Evolutionary conservation across 257 asterid species (phyloP).

Genomic region (Perilla frutescens): DNA sequence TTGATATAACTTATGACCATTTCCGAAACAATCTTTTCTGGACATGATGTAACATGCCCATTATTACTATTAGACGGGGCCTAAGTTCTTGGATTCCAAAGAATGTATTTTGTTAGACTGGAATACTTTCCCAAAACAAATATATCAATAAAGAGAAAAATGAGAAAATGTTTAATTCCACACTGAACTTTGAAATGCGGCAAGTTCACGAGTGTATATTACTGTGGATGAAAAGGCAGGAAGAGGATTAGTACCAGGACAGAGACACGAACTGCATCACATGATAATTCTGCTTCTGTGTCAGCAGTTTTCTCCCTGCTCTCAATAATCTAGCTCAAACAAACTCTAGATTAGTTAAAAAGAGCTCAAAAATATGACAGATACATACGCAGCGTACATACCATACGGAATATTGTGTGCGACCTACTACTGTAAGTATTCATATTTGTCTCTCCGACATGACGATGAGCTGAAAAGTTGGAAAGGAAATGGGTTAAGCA

Average conservation of each 20-base stretch:
- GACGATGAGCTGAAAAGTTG: conserved; percentile 82
- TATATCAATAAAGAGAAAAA: not conserved
- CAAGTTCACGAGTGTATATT: not conserved
- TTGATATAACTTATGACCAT: conserved; percentile 2
- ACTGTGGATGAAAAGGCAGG: conserved; percentile 24
- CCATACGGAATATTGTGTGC: conserved; percentile 98
- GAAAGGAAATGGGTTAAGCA: conserved; percentile 11
- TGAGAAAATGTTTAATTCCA: conserved; percentile 1
- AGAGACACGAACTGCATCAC: conserved; percentile 99
- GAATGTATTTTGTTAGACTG: conserved; percentile 3
- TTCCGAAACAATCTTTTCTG: not conserved
- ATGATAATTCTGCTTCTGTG: conserved; percentile 59
- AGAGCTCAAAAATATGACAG: conserved; percentile 10
- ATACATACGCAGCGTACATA: conserved; percentile 39
- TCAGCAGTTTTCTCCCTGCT: conserved; percentile 85
- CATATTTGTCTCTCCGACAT: conserved; percentile 98
- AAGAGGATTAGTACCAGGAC: conserved; percentile 70
- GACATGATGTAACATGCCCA: no score
- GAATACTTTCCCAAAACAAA: conserved; percentile 15
- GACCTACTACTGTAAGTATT: conserved; percentile 94
- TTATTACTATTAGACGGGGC: not conserved
- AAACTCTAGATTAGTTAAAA: conserved; percentile 35
- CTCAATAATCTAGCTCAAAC: conserved; percentile 71
- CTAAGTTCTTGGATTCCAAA: not conserved
- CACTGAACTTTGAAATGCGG: not conserved